Conservation (phyloP, 208 protist genomes). For the Naegleria fowleri region DNA sequence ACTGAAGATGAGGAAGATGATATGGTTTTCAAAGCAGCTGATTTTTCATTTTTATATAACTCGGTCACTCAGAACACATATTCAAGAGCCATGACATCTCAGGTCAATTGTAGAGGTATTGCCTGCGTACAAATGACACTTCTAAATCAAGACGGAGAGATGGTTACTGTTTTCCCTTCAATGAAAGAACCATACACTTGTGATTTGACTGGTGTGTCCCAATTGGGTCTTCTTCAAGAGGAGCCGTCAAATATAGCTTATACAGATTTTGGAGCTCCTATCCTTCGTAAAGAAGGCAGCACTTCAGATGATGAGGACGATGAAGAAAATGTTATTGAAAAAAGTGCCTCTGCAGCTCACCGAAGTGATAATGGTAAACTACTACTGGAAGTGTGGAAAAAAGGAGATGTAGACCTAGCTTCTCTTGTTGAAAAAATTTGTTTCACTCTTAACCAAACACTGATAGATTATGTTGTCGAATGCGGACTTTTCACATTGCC, state of each 20-base stretch:
- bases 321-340: not conserved
- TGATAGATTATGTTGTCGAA: not conserved
- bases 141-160: not conserved
- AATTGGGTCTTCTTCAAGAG: not conserved
- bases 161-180: not conserved
- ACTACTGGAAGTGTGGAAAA: constrained; percentile 19
- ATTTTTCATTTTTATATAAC: not conserved
- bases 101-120: not conserved
- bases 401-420: not conserved
- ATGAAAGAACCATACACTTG: not conserved
- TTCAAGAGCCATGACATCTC: not conserved
- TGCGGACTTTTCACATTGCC: not conserved
- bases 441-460: not conserved
- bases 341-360: not conserved
- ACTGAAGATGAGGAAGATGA: not conserved
- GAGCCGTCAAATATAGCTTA: not conserved
- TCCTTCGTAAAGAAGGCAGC: not conserved
- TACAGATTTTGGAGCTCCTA: not conserved
- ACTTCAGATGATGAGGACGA: not conserved
- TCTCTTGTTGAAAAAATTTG: not conserved
- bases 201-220: not conserved
- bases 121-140: not conserved
- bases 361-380: not conserved
- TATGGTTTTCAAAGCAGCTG: not conserved
- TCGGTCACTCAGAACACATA: not conserved